Conservation (phyloP, 768 basidiomycete species). For the Pulveroboletus frians region DNA sequence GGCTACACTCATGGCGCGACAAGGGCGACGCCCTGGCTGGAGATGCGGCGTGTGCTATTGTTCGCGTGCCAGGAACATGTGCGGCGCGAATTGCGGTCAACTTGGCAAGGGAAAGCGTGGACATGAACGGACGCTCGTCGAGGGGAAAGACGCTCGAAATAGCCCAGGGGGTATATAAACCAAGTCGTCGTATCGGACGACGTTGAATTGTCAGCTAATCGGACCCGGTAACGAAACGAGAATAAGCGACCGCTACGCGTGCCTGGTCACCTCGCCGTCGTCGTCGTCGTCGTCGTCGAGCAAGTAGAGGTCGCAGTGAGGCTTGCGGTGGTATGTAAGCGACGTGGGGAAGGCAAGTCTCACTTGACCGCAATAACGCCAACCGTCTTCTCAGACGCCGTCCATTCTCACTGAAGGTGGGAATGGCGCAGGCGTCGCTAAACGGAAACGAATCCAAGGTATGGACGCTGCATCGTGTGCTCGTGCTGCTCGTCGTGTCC, state of each 20-base stretch:
- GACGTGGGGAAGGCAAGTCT: no score
- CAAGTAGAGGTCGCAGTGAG: not conserved
- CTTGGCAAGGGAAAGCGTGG: slow-evolving; percentile 14
- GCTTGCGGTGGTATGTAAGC: not conserved
- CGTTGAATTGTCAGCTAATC: slow-evolving; percentile 4
- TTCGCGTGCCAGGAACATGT: slow-evolving; percentile 14
- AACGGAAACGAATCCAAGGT: not conserved
- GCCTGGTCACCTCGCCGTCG: no score
- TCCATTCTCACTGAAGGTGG: not conserved
- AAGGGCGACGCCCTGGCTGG: slow-evolving; percentile 45
- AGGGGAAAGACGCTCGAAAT: not conserved
- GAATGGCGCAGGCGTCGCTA: not conserved
- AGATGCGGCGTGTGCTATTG: slow-evolving; percentile 29
- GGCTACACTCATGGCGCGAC: slow-evolving; percentile 35
- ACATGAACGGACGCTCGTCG: slow-evolving; percentile 14
- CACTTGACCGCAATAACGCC: not conserved
- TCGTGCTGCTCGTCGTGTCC: no score
- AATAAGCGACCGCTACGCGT: not conserved
- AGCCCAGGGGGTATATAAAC: slow-evolving; percentile 17
- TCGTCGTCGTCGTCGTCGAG: not conserved
- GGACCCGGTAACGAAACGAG: slow-evolving; percentile 1
- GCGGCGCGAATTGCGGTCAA: slow-evolving; percentile 8
- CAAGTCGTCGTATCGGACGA: slow-evolving; percentile 12
- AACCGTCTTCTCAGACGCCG: not conserved
- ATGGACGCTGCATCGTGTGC: not conserved